Conservation (phyloP, 2,329 filamentous ascomycete genomes). For the Triangularia verruculosa region DNA sequence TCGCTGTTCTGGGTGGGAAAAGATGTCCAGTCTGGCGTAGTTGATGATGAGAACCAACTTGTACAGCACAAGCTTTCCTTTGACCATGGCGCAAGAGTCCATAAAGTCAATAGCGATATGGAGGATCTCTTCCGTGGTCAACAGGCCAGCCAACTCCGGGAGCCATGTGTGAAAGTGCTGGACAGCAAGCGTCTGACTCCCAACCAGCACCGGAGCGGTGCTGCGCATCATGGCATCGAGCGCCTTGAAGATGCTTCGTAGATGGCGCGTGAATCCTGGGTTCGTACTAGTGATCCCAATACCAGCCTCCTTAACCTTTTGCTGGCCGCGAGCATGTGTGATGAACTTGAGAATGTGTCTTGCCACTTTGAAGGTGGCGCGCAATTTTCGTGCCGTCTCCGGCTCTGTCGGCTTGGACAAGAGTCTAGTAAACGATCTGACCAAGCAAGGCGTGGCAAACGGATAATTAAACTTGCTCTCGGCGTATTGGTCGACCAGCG, state of each 20-base stretch:
- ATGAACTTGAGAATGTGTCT: conserved; percentile 93
- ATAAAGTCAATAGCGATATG: conserved; percentile 91
- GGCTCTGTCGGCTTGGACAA: conserved; percentile 79
- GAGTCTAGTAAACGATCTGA: conserved; percentile 81
- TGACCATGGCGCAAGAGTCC: conserved; percentile 82
- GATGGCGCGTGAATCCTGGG: conserved; percentile 72
- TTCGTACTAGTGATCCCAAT: conserved; percentile 78
- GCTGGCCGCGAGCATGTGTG: conserved; percentile 80
- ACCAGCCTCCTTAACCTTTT: conserved; percentile 81
- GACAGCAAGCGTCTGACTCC: conserved; percentile 90
- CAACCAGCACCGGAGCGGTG: conserved; percentile 77
- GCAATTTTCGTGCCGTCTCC: conserved; percentile 77
- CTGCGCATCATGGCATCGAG: conserved; percentile 89
- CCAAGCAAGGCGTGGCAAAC: conserved; percentile 82
- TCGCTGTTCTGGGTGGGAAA: conserved; percentile 73
- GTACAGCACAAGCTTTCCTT: conserved; percentile 87
- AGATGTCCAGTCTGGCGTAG: conserved; percentile 78
- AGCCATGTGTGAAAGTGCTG: conserved; percentile 98
- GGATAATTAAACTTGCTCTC: conserved; percentile 89
- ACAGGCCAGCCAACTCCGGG: conserved; percentile 76
- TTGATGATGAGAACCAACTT: conserved; percentile 92
- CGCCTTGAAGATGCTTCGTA: conserved; percentile 84
- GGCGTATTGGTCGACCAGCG: conserved; percentile 87
- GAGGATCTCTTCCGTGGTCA: conserved; percentile 80
- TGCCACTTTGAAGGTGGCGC: conserved; percentile 92